Evolutionary conservation across 768 basidiomycete genomes (phyloP), one percentile per base, ranked within the genome.

Genomic region (Candolleomyces aberdarensis): DNA sequence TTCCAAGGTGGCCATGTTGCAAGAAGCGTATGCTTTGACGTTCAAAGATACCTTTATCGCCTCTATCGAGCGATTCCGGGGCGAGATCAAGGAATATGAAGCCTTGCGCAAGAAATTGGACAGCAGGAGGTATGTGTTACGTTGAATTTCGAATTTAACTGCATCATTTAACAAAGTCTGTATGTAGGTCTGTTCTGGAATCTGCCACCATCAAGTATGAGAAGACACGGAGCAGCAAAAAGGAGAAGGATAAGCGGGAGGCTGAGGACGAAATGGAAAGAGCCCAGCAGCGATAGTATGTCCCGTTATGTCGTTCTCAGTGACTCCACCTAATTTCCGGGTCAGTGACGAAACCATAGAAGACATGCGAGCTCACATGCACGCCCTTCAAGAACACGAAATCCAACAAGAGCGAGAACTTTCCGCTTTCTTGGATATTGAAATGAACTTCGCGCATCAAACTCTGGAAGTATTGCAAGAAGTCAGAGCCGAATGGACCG

Each of bases 41-140:
- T 82, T 96, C 59, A 83, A 81, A 39, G 91, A 91, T 66, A 87
- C 86, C 5, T 94, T 90, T 67, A 70, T 95, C 26, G 67, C 80
- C 0, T 86, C 90, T 1, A 77, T 94, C 57, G 80, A 86, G 63
- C 79, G 74, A 47, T 87, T 88, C 55, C 78, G 78, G 15, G 89
- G 86, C 9, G 87, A 91, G 31, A 87, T 96, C 69, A 92, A 88
- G 68, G 94, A 94, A 58, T 96, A 91, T 64, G 89, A 94, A 60
- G 69, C 77, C 5, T 80, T 89, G 62, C 83, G 86, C 63, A 96
- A 94, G 83, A 96, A 94, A 70, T 74, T 96, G 15, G 94, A 96
- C 59, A 93, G 89, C 56, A 78, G 92, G 68, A 81, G 92, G 93
- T 91, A 62, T 55, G 79, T 57, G 70, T 52, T 17, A n/a, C 63